These are phyloP conservation scores for Blastosporella zonata DNA, from an alignment of 1,284 basidiomycete genomes.

Conservation along the genomic window DNA sequence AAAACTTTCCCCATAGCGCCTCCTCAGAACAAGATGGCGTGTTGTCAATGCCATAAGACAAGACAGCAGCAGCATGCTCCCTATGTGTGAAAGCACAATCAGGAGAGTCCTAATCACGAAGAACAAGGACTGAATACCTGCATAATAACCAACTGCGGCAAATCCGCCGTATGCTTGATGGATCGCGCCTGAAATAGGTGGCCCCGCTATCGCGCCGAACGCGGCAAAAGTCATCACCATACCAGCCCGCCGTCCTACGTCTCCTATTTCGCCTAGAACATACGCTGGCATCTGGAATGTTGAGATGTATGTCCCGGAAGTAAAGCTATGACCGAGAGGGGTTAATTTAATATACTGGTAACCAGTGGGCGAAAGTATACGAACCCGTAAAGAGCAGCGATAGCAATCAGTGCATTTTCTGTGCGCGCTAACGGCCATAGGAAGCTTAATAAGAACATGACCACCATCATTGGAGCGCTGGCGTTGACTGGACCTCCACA, in stretches of 20 bases:
- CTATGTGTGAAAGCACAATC: constrained; percentile 11
- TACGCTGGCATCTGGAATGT: constrained; percentile 49
- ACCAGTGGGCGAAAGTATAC: constrained; percentile 7
- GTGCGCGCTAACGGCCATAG: constrained; percentile 48
- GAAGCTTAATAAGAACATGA: constrained; percentile 46
- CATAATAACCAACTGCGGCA: constrained; percentile 50
- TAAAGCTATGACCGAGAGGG: constrained; percentile 39
- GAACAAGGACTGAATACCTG: constrained; percentile 34
- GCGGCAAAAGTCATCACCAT: constrained; percentile 52
- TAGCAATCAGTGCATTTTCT: constrained; percentile 32
- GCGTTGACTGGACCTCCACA: constrained; percentile 45
- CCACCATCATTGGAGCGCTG: constrained; percentile 42
- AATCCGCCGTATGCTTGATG: constrained; percentile 41
- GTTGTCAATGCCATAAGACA: constrained; percentile 28
- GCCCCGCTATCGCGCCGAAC: constrained; percentile 47
- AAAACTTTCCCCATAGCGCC: constrained; percentile 27
- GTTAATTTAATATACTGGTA: neutral
- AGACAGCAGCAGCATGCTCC: constrained; percentile 28
- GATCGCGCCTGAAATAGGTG: constrained; percentile 62
- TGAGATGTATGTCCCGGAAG: constrained; percentile 49
- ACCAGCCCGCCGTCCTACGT: constrained; percentile 58
- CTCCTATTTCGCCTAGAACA: constrained; percentile 48
- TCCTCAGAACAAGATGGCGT: constrained; percentile 25
- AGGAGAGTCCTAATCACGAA: neutral
- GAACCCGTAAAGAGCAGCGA: constrained; percentile 48